Conservation (phyloP, 2,329 filamentous ascomycete genomes). For the Fusarium irregulare region DNA sequence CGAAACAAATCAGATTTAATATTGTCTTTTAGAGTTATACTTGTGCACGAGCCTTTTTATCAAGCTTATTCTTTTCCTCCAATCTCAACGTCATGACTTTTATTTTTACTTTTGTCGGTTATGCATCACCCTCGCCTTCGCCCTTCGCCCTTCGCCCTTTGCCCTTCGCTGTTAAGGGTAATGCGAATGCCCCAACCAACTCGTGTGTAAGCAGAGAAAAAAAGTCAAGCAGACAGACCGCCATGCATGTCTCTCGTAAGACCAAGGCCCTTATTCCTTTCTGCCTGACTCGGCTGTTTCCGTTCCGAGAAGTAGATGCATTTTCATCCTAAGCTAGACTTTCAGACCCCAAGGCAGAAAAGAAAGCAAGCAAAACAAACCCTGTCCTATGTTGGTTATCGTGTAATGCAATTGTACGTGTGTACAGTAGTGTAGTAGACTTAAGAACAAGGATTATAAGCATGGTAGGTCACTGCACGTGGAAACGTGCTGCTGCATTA, state of each 20-base stretch:
- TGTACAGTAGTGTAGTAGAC: neutral
- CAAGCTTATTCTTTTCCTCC: slow-evolving; percentile 29
- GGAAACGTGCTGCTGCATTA: slow-evolving; percentile 6
- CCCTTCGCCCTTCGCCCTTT: slow-evolving; percentile 2
- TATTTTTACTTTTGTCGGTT: slow-evolving; percentile 7
- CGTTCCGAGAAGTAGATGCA: slow-evolving; percentile 20
- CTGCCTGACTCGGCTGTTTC: slow-evolving; percentile 24
- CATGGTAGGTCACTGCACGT: slow-evolving; percentile 8
- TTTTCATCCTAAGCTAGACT: neutral
- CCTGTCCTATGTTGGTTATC: neutral
- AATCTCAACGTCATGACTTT: slow-evolving; percentile 36
- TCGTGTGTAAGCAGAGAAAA: neutral
- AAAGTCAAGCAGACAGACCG: neutral
- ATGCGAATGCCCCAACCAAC: neutral
- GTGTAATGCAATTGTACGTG: neutral
- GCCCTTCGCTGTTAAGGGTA: neutral
- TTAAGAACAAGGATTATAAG: neutral
- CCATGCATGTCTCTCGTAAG: slow-evolving; percentile 9
- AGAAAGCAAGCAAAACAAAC: neutral
- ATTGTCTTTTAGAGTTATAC: slow-evolving; percentile 13
- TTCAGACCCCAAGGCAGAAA: neutral
- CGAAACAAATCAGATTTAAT: slow-evolving; percentile 21
- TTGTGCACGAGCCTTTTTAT: slow-evolving; percentile 5
- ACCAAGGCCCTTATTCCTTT: neutral
- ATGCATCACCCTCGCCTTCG: slow-evolving; percentile 9